These are phyloP conservation scores for Lichtheimia ramosa DNA, from an alignment of 371 early-diverging fungal genomes.

Conservation along the genomic window DNA sequence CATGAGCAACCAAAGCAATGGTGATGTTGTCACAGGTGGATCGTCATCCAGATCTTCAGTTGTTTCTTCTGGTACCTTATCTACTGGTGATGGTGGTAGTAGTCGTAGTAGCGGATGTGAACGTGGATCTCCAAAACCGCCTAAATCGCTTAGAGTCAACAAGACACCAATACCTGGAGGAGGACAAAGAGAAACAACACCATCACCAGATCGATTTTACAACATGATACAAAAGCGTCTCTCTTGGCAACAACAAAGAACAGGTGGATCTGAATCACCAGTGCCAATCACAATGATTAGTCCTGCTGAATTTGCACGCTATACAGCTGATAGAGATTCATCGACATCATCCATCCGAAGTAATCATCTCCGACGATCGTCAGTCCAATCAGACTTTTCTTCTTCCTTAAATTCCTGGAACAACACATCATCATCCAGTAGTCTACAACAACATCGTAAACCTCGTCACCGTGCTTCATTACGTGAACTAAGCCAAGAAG, in stretches of 20 bases:
- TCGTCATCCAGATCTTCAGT: conserved; percentile 20
- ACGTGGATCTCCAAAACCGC: conserved; percentile 8
- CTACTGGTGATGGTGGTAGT: conserved; percentile 6
- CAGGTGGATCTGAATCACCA: conserved; percentile 41
- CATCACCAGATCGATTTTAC: conserved; percentile 41
- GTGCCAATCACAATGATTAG: conserved; percentile 41
- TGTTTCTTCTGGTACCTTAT: conserved; percentile 5
- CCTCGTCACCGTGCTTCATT: conserved; percentile 37
- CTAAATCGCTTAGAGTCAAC: conserved; percentile 9
- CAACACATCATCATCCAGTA: conserved; percentile 21
- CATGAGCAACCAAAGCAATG: not conserved
- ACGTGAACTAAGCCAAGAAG: conserved; percentile 22
- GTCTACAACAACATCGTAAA: conserved; percentile 17
- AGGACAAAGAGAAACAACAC: conserved; percentile 15
- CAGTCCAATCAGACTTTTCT: conserved; percentile 46
- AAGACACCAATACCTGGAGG: not conserved
- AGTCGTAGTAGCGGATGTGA: not conserved
- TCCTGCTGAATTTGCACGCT: conserved; percentile 45
- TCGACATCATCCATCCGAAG: conserved; percentile 54
- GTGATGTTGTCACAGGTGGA: conserved; percentile 1
- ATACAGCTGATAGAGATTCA: conserved; percentile 46
- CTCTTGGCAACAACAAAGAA: conserved; percentile 33
- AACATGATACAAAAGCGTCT: conserved; percentile 41
- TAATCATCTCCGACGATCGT: conserved; percentile 44
- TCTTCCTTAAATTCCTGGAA: conserved; percentile 34